Evolutionary conservation across 2,329 filamentous ascomycete genomes (phyloP).

Genomic region (Cryphonectria radicalis): DNA sequence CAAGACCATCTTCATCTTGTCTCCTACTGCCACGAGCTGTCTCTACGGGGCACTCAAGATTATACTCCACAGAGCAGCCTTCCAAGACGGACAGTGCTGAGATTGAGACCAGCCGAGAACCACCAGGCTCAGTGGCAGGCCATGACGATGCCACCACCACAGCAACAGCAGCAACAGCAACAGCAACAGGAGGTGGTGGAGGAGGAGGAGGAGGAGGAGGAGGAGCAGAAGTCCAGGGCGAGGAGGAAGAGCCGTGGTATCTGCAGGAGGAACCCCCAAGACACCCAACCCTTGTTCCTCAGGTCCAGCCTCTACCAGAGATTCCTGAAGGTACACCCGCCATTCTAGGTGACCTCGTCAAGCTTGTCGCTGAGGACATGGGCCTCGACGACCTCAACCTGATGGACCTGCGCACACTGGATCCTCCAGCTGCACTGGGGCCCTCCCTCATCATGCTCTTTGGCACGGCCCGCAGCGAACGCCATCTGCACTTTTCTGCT

Average conservation of each 20-base stretch:
- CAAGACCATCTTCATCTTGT: background rate
- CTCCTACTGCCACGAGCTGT: constrained; percentile 5
- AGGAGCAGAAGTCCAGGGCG: constrained; percentile 7
- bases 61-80: constrained; percentile 20
- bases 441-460: constrained; percentile 91
- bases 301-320: constrained; percentile 52
- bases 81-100: background rate
- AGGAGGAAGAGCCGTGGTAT: constrained; percentile 68
- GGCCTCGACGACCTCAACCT: constrained; percentile 82
- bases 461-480: constrained; percentile 87
- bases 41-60: background rate
- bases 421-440: constrained; percentile 86
- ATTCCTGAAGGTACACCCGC: constrained; percentile 70
- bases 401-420: constrained; percentile 80
- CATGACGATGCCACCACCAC: constrained; percentile 28
- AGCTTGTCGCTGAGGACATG: constrained; percentile 81
- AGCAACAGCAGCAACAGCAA: constrained; percentile 20
- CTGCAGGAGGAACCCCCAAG: constrained; percentile 70
- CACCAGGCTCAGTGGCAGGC: background rate
- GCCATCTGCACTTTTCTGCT: constrained; percentile 88
- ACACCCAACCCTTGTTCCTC: constrained; percentile 53
- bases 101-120: background rate
- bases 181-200: constrained; percentile 19
- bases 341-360: constrained; percentile 72
- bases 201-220: constrained; percentile 15